Base-by-base conservation (phyloP, 1,284 basidiomycete species). In the Ganoderma lingzhi region DNA sequence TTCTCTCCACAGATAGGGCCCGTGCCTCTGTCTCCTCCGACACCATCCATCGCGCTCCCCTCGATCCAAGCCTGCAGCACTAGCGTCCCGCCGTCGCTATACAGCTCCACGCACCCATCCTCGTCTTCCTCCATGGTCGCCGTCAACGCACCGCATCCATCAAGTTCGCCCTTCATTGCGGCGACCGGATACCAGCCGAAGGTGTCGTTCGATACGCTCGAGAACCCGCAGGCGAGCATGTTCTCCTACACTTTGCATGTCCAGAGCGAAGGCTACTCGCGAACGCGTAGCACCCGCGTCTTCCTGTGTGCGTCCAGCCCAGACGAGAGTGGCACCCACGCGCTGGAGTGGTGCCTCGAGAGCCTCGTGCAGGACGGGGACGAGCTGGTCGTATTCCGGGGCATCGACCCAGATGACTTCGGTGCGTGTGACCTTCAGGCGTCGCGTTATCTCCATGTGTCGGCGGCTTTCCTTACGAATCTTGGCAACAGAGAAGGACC, bases 381-480 rank as follows among this genome's bases (percentile, higher is more conserved):
- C 79, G 97, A 99, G 80, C 84, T 99, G 37, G 92, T 99, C 66
- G 94, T 98, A 5, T 93, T 96, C 69, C 85, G 97, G 53, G 96
- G 98, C 1, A 89, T 97, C 28, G 96, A 97, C 73, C 86, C 92
- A 67, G 95, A 96, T 62, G 93, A 93, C 32, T 80, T 94, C 45
- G 91, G 93, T 94, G 71, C 44, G 75, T 59, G 8, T 53, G 44
- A 35, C 30, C 42, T 39, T 58, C 30, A 8, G 63, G 23, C 1
- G 23, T 23, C 23, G 23, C 23, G 23, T 23, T 17, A 14, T n/a
- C 3, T 19, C 41, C 23, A 30, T 28, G 51, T 28, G 23, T 39
- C 28, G n/a, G 35, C 28, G 15, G 6, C 17, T 14, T 42, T 45
- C 28, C 45, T 48, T 19, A 32, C 42, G 35, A 3, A 14, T 23